A percentile compares a stretch with the other conserved stretches of the same genome.
phyloP scores from a whole-genome alignment of 2,329 filamentous ascomycete genomes.

The Dactylella cylindrospora region DNA sequence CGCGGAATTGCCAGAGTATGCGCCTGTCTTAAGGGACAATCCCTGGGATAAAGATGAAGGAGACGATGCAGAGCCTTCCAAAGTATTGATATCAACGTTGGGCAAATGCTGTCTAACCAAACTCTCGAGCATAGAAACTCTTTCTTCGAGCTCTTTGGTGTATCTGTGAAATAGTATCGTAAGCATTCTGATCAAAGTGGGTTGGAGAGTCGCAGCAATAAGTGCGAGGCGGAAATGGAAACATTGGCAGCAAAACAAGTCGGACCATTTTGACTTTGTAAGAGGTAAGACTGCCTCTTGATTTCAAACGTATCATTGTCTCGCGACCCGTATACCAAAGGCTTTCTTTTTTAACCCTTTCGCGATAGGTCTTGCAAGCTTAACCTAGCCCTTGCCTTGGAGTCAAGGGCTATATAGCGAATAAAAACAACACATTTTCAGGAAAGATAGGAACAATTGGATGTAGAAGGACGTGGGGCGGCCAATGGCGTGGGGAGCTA shows the following conservation, averaged over 20 bases:
- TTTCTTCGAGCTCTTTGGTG: constrained; percentile 34
- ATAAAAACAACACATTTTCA: constrained; percentile 33
- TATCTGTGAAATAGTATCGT: constrained; percentile 39
- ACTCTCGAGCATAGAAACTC: constrained; percentile 39
- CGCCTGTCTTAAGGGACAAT: constrained; percentile 32
- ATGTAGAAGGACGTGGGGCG: constrained; percentile 5
- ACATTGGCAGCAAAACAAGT: constrained; percentile 37
- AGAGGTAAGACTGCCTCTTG: constrained; percentile 20
- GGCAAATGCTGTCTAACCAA: constrained; percentile 40
- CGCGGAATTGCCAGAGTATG: constrained; percentile 46
- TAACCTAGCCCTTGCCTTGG: constrained; percentile 21
- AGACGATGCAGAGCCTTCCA: constrained; percentile 33
- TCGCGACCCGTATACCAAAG: constrained; percentile 36
- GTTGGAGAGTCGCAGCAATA: constrained; percentile 42
- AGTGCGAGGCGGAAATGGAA: constrained; percentile 16
- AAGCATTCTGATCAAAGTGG: constrained; percentile 44
- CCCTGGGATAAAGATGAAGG: constrained; percentile 35
- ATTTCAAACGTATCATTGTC: constrained; percentile 16
- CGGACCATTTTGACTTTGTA: constrained; percentile 28
- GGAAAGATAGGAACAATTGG: constrained; percentile 33
- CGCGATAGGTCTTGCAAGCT: constrained; percentile 36
- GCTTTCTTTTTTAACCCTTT: constrained; percentile 32
- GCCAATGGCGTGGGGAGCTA: constrained; percentile 20
- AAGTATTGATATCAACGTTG: constrained; percentile 33
- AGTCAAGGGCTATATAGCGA: neutral